Percentiles rank a stretch among this genome's conserved stretches.
Conservation (phyloP, 139 green algal genomes). For the Haematococcus lacustris region DNA sequence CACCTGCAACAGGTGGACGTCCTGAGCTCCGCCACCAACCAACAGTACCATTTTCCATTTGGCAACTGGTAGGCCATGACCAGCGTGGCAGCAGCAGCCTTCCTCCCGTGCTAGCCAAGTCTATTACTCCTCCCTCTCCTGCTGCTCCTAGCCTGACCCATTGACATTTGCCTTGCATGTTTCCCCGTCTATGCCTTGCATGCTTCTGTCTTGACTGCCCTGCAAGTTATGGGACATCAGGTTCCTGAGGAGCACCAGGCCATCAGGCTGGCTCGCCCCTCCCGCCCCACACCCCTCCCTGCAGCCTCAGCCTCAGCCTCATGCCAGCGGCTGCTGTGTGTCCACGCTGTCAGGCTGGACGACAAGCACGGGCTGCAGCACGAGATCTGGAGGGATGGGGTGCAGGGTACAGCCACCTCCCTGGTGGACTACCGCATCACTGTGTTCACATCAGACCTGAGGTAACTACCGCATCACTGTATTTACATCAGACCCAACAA, state of each 20-base stretch:
- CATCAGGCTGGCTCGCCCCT: neutral
- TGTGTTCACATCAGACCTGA: conserved; percentile 36
- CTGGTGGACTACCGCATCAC: conserved; percentile 24
- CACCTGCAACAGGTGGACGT: conserved; percentile 32
- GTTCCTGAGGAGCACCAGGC: neutral
- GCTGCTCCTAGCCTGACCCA: no score
- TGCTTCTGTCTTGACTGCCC: neutral
- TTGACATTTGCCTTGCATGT: neutral
- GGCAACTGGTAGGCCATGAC: conserved; percentile 29
- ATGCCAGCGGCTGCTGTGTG: no score
- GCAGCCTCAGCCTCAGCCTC: no score
- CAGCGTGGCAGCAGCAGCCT: no score
- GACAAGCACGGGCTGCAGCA: conserved; percentile 35
- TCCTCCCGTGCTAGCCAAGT: no score
- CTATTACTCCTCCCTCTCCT: no score
- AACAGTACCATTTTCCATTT: conserved; percentile 36
- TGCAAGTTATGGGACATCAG: neutral
- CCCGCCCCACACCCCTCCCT: neutral
- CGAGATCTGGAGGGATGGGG: conserved; percentile 28
- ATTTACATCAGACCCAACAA: conserved; percentile 19
- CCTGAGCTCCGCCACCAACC: conserved; percentile 21
- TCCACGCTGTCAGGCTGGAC: conserved; percentile 28
- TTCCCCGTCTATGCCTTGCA: neutral
- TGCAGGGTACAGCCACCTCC: conserved; percentile 1
- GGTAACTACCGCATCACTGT: conserved; percentile 30